A percentile compares a stretch with the other conserved stretches of the same genome.
These are phyloP conservation scores for Nitzschia putrida DNA, from an alignment of 108 stramenopile species.

Conservation along the genomic window DNA sequence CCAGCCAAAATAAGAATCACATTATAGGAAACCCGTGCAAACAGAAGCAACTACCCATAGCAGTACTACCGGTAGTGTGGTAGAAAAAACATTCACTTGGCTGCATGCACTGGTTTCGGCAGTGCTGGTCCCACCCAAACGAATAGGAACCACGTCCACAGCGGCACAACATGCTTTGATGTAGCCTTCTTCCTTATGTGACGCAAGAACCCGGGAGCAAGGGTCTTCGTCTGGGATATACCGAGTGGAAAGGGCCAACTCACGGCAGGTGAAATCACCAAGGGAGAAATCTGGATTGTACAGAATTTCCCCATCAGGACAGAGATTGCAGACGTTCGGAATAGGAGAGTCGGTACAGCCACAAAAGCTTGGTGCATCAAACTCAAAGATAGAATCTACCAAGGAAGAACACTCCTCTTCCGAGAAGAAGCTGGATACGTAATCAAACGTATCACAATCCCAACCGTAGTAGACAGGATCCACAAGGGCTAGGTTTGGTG, in stretches of 20 bases:
- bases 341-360: slow-evolving; percentile 18
- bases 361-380: slow-evolving; percentile 29
- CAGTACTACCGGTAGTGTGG: no score
- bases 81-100: no score
- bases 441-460: slow-evolving; percentile 31
- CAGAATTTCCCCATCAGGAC: slow-evolving; percentile 11
- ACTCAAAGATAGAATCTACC: slow-evolving; percentile 22
- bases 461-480: slow-evolving; percentile 30
- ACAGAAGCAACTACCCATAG: no score
- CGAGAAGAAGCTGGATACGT: slow-evolving; percentile 19
- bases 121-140: slow-evolving; percentile 8
- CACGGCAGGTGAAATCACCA: slow-evolving; percentile 23
- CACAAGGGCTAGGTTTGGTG: slow-evolving; percentile 6
- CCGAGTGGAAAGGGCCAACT: slow-evolving; percentile 18
- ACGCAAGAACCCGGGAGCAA: slow-evolving; percentile 6
- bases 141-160: slow-evolving; percentile 4
- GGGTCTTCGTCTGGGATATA: slow-evolving; percentile 17
- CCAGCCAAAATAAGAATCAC: no score
- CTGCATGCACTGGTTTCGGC: no score
- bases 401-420: slow-evolving; percentile 12
- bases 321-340: slow-evolving; percentile 17
- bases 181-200: slow-evolving; percentile 13
- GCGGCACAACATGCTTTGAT: slow-evolving; percentile 16
- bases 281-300: background rate
- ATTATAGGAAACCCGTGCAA: no score